Evolutionary conservation across 768 basidiomycete genomes (phyloP), one percentile per base, ranked within the genome.

Genomic region (Leccinellum luteum): DNA sequence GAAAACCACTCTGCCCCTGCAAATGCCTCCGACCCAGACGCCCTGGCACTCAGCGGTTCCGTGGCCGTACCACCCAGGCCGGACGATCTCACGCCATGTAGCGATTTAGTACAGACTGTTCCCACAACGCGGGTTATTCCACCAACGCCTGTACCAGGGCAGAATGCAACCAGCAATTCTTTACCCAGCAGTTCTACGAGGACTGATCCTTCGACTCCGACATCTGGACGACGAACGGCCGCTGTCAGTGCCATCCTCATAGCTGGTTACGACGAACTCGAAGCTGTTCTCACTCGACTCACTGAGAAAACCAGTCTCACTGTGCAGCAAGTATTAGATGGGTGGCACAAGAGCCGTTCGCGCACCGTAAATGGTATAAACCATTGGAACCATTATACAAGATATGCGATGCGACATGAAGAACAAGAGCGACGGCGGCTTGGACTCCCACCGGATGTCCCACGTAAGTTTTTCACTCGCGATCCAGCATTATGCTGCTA

Each of bases 261-360:
- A 0, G 30, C 35, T 13, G 52, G 52, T 12, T 54, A 54, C 12
- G 44, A 54, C 0, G 9, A 54, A 12, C 52, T 54, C 5, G 31
- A 54, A 6, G 23, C 17, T 3, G 6, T 54, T 9, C 52, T 54
- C 5, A 3, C 10, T 1, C 1, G 13, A 8, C 43, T 54, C 14
- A 9, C 21, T 3, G 44, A 31, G 0, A 3, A 32, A 27, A 54
- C 52, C 7, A n/a, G 4, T 2, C 52, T 54, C 17, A 25, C 44
- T 21, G n/a, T 13, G 19, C 52, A 54, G 43, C 60, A 61, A 28
- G 28, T 61, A 2, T 25, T 55, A 2, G 45, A 54, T 6, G 53
- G 52, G 3, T 61, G 57, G 51, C 48, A 55, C 25, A 61, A 61
- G 51, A 59, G 50, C 17, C 27, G 6, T 17, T 31, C 28, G 14